phyloP scores from a whole-genome alignment of 495 filamentous ascomycete species.

The Sordaria brevicollis region DNA sequence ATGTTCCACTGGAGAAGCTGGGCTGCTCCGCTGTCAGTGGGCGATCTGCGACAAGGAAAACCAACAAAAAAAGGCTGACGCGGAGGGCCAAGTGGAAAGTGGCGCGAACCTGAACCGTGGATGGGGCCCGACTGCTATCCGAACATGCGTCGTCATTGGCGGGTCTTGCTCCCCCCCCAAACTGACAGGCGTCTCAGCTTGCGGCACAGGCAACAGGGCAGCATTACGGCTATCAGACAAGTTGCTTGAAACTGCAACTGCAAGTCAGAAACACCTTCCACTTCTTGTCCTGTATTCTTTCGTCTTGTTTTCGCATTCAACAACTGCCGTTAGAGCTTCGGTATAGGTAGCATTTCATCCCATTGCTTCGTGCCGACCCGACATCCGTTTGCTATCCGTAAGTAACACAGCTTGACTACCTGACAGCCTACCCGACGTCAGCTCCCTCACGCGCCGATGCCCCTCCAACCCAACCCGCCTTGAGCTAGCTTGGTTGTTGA shows the following conservation, averaged over 20 bases:
- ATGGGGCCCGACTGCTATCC: background rate
- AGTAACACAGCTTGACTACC: background rate
- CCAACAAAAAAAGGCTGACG: background rate
- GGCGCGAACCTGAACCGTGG: background rate
- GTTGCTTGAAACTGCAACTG: background rate
- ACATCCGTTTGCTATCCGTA: background rate
- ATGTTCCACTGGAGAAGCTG: background rate
- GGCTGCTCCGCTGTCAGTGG: background rate
- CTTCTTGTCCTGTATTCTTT: background rate
- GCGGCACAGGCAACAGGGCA: conserved; percentile 3
- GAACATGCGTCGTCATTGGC: background rate
- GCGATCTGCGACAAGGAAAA: background rate
- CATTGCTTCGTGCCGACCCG: background rate
- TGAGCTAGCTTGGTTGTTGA: background rate
- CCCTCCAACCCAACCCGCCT: background rate
- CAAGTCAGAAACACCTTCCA: background rate
- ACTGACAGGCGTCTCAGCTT: conserved; percentile 13
- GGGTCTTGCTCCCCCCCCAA: background rate
- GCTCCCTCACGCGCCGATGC: background rate
- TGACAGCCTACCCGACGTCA: background rate
- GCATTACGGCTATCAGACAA: background rate
- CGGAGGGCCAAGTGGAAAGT: background rate
- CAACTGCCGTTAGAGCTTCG: background rate
- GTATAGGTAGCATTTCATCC: background rate
- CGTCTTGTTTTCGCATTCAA: background rate